phyloP scores from a whole-genome alignment of 331 rosid genomes.

The Telfairia occidentalis region DNA sequence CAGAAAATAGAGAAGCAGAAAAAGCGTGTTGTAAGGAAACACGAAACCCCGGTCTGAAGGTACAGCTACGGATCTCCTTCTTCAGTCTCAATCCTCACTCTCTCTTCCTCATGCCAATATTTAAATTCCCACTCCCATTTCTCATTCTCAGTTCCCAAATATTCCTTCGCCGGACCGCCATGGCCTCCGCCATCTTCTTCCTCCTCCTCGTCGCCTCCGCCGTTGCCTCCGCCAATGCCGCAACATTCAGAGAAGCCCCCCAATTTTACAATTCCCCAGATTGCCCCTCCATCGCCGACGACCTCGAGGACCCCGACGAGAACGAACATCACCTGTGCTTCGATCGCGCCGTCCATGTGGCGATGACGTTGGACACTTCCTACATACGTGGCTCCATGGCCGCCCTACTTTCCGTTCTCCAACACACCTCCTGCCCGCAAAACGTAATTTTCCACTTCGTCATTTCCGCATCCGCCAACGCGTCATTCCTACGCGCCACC shows the following conservation, averaged over 20 bases:
- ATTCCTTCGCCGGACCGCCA: background rate
- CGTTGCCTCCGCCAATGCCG: background rate
- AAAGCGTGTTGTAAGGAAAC: constrained; percentile 14
- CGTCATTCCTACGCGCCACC: constrained; percentile 39
- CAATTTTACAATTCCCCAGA: constrained; percentile 74
- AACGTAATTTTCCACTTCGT: constrained; percentile 66
- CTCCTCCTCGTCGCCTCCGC: background rate
- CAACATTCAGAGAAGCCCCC: constrained; percentile 67
- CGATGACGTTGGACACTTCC: constrained; percentile 75
- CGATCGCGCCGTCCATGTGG: constrained; percentile 50
- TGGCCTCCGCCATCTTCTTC: background rate
- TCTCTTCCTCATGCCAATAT: background rate
- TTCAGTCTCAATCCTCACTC: background rate
- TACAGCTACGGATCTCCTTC: constrained; percentile 11
- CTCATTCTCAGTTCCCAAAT: background rate
- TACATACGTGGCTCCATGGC: constrained; percentile 94
- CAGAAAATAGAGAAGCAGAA: background rate
- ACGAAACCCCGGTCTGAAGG: constrained; percentile 8
- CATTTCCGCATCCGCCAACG: constrained; percentile 39
- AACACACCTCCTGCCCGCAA: constrained; percentile 73
- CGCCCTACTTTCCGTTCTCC: constrained; percentile 69
- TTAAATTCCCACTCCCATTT: background rate
- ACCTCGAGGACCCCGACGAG: background rate
- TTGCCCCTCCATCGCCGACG: constrained; percentile 35
- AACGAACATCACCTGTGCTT: constrained; percentile 34